Evolutionary conservation across 805 yeast genomes (phyloP), one percentile per base, ranked within the genome.

Genomic region (Myxozyma monticola): DNA sequence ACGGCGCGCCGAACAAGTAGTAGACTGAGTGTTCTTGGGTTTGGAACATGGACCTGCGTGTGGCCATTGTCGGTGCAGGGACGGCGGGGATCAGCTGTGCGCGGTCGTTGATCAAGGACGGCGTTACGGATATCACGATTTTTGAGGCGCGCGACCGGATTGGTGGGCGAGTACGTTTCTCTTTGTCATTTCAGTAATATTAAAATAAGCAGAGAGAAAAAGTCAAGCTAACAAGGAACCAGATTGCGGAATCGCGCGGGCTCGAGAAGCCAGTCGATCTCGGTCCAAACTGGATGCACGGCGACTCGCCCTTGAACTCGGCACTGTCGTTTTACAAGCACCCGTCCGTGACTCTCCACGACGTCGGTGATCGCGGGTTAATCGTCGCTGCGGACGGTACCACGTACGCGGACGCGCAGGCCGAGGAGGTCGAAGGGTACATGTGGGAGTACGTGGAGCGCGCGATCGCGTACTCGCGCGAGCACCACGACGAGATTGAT

Each of bases 41-140:
- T n/a, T n/a, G n/a, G n/a, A 28, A 14, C 9, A 28, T 28, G 31
- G 31, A 9, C 31, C 12, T 28, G 21, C 36, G 56, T 6, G 50
- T 58, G 10, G 61, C 67, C 18, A 56, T 67, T 12, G 53, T 67
- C 20, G 70, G 70, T 9, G 70, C 67, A 15, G 70, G 70, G 17
- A 51, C 57, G 30, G 66, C 69, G 6, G 70, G 70, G 20, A 54
- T 67, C 17, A 43, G 64, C 37, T 68, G 68, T 28, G 68, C 70
- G 2, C 57, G 59, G 14, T 51, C 57, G 33, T 54, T 66, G 17
- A 53, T 56, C 25, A 48, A 37, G 30, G 42, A 41, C 3, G 62
- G 62, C 37, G 31, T 51, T 18, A 52, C 54, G 33, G 34, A 46
- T 25, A 60, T 65, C 26, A 37, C 65, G 2, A 42, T 66, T 6